Percentiles rank a stretch among this genome's conserved stretches.
Conservation (phyloP, 169 alveolate species). For the Plasmodium knowlesi region DNA sequence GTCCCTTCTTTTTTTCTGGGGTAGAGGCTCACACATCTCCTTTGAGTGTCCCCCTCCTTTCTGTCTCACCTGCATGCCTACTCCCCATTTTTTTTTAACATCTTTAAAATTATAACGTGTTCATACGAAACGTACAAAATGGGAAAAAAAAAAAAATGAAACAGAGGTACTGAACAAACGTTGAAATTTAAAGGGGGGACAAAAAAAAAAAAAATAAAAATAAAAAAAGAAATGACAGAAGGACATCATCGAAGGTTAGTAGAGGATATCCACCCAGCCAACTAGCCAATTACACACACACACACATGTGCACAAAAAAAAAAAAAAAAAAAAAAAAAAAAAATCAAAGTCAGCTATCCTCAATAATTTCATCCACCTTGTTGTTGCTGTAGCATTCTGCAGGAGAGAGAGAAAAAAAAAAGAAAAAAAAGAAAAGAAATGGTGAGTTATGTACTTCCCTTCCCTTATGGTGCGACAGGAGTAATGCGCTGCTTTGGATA, state of each 20-base stretch:
- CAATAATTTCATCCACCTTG: constrained; percentile 60
- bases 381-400: constrained; percentile 61
- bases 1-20: not conserved
- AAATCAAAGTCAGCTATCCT: not conserved
- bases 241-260: not conserved
- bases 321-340: constrained; percentile 8
- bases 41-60: not conserved
- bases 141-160: not conserved
- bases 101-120: constrained; percentile 15
- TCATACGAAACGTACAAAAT: constrained; percentile 1
- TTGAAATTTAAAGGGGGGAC: constrained; percentile 1
- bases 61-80: not conserved
- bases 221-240: not conserved
- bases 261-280: not conserved
- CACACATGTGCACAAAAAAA: not conserved
- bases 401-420: not conserved
- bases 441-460: not conserved
- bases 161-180: not conserved
- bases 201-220: not conserved
- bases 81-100: not conserved
- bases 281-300: not conserved
- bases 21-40: not conserved
- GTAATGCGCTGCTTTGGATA: not conserved
- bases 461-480: not conserved
- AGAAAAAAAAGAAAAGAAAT: not conserved